A percentile compares a stretch with the other conserved stretches of the same genome.
Evolutionary conservation across 2,329 filamentous ascomycete species (phyloP).

Genomic region (Clarireedia hainanense): DNA sequence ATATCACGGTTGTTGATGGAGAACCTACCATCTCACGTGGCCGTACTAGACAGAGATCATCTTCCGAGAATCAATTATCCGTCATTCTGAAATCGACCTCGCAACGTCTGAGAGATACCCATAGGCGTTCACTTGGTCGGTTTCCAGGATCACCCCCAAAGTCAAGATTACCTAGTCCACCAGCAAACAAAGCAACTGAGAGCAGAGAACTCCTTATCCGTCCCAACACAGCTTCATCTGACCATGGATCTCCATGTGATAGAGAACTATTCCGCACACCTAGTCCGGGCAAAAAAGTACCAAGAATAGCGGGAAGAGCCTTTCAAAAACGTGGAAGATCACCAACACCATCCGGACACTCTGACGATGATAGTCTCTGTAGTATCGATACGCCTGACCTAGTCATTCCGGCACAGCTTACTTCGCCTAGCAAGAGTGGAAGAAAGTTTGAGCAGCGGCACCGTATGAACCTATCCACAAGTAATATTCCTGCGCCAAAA

Average conservation of each 20-base stretch:
- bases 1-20: not conserved
- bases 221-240: slow-evolving; percentile 9
- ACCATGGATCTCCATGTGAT: slow-evolving; percentile 16
- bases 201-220: slow-evolving; percentile 18
- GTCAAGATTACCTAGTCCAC: slow-evolving; percentile 18
- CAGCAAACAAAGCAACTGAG: slow-evolving; percentile 10
- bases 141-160: slow-evolving; percentile 16
- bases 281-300: slow-evolving; percentile 14
- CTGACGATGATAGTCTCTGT: slow-evolving; percentile 22
- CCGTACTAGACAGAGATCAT: not conserved
- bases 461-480: slow-evolving; percentile 11
- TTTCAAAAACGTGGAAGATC: slow-evolving; percentile 8
- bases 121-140: not conserved
- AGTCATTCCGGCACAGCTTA: slow-evolving; percentile 17
- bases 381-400: slow-evolving; percentile 14
- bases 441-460: slow-evolving; percentile 8
- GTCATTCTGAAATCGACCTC: slow-evolving; percentile 10
- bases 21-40: not conserved
- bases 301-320: not conserved
- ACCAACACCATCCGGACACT: slow-evolving; percentile 14
- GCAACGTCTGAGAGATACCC: slow-evolving; percentile 6
- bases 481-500: slow-evolving; percentile 7
- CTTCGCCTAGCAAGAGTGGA: slow-evolving; percentile 20
- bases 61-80: slow-evolving; percentile 5
- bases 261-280: slow-evolving; percentile 13